Percentiles rank a stretch among this genome's conserved stretches.
Evolutionary conservation across 192 early-diverging fungal species (phyloP).

Genomic region (Coemansia sp.): DNA sequence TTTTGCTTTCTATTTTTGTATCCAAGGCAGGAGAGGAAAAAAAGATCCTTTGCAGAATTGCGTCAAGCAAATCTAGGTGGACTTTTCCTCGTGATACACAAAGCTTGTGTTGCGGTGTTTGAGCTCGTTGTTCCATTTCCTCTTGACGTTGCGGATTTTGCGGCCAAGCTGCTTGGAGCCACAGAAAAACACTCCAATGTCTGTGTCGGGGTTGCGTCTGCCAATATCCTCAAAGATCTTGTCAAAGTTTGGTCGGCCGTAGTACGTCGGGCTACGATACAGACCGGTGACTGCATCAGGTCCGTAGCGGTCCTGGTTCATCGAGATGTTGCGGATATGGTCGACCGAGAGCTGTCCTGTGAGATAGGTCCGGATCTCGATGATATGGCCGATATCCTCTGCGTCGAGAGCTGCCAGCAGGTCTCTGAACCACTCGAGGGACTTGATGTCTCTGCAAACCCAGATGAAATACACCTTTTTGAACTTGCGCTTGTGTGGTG

Average conservation of each 20-base stretch:
- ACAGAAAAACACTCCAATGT: slow-evolving; percentile 83
- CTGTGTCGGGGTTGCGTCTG: slow-evolving; percentile 52
- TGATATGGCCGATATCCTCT: slow-evolving; percentile 57
- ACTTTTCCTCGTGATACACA: slow-evolving; percentile 64
- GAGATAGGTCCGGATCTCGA: slow-evolving; percentile 67
- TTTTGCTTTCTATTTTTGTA: no score
- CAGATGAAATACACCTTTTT: slow-evolving; percentile 65
- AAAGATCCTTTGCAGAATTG: neutral
- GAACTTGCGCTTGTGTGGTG: slow-evolving; percentile 21
- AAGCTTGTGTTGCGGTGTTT: slow-evolving; percentile 56
- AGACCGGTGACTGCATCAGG: slow-evolving; percentile 73
- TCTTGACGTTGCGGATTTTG: slow-evolving; percentile 36
- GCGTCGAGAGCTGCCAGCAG: slow-evolving; percentile 61
- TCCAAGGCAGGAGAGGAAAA: neutral
- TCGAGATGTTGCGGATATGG: slow-evolving; percentile 63
- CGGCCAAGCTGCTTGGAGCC: slow-evolving; percentile 65
- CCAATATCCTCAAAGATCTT: slow-evolving; percentile 64
- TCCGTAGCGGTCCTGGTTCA: slow-evolving; percentile 55
- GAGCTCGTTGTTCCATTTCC: slow-evolving; percentile 41
- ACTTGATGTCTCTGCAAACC: slow-evolving; percentile 63
- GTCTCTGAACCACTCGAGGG: slow-evolving; percentile 70
- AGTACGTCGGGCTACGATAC: slow-evolving; percentile 64
- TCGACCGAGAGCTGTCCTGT: slow-evolving; percentile 60
- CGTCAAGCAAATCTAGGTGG: neutral
- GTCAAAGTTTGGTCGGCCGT: slow-evolving; percentile 78